Percentiles rank a stretch among this genome's conserved stretches.
phyloP scores from a whole-genome alignment of 257 asterid genomes.

The Salvia miltiorrhiza region DNA sequence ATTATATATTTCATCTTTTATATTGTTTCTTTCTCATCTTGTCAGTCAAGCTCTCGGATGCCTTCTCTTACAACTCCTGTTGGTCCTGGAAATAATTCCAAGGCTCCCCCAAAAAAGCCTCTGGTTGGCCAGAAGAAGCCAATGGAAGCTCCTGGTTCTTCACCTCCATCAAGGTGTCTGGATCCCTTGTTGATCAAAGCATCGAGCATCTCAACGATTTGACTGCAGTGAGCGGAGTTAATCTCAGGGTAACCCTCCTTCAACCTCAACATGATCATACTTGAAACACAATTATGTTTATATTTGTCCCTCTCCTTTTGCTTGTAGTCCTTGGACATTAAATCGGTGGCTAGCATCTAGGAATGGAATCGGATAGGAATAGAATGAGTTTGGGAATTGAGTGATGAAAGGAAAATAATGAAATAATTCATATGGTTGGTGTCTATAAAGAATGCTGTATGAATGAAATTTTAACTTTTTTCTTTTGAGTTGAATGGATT shows the following conservation, averaged over 20 bases:
- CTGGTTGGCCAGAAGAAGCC: no score
- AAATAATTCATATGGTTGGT: no score
- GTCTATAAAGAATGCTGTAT: no score
- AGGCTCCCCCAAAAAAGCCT: no score
- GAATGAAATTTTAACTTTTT: no score
- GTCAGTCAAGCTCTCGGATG: constrained; percentile 54
- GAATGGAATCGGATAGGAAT: no score
- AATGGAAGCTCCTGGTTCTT: no score
- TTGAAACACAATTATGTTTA: neutral
- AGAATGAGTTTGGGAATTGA: no score
- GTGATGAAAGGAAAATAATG: no score
- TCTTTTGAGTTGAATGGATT: no score
- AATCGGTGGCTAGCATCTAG: neutral
- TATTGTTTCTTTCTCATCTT: constrained; percentile 8
- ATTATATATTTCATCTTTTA: neutral
- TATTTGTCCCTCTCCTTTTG: neutral
- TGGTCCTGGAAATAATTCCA: no score
- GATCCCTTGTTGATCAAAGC: constrained; percentile 80
- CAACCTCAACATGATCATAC: constrained; percentile 15
- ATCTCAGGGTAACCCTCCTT: constrained; percentile 63
- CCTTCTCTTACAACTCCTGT: constrained; percentile 44
- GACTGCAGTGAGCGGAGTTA: constrained; percentile 91
- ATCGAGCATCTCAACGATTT: constrained; percentile 97
- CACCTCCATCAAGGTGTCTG: constrained; percentile 89
- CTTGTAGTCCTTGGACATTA: neutral